phyloP scores from a whole-genome alignment of 1,139 yeast species.

The Hansenula sp. region DNA sequence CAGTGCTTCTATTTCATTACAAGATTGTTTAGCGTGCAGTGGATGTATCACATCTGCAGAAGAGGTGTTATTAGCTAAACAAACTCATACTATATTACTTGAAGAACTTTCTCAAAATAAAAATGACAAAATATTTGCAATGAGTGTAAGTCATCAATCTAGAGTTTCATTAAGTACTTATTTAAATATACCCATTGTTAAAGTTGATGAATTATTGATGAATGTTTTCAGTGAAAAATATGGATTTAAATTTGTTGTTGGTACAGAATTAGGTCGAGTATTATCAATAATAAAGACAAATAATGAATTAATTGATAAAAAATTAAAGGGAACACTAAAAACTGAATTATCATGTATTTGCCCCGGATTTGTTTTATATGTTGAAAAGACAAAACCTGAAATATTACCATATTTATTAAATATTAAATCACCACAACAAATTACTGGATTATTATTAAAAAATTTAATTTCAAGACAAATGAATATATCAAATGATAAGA shows the following conservation, averaged over 20 bases:
- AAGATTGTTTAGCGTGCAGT: conserved; percentile 94
- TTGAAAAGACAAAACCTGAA: conserved; percentile 92
- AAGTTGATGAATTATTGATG: conserved; percentile 58
- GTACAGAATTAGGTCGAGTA: conserved; percentile 78
- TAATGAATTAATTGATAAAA: conserved; percentile 36
- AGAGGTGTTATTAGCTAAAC: conserved; percentile 85
- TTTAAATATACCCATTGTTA: conserved; percentile 44
- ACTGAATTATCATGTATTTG: conserved; percentile 60
- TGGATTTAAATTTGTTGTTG: conserved; percentile 75
- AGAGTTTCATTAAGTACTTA: conserved; percentile 80
- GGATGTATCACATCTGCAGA: conserved; percentile 98
- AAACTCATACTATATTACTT: conserved; percentile 76
- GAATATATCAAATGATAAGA: conserved; percentile 29
- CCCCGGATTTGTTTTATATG: conserved; percentile 97
- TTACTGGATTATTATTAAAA: conserved; percentile 78
- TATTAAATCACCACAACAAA: conserved; percentile 89
- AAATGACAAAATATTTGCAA: conserved; percentile 47
- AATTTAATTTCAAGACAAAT: conserved; percentile 42
- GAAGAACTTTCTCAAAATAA: conserved; percentile 42
- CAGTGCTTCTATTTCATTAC: conserved; percentile 83
- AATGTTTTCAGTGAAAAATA: conserved; percentile 54
- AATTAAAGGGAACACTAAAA: conserved; percentile 16
- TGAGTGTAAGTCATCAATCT: conserved; percentile 82
- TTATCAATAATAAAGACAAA: conserved; percentile 62
- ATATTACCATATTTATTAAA: conserved; percentile 57